Evolutionary conservation across 305 asterid genomes (phyloP), one percentile per base, ranked within the genome.

Genomic region (Fraxinus angustifolia): DNA sequence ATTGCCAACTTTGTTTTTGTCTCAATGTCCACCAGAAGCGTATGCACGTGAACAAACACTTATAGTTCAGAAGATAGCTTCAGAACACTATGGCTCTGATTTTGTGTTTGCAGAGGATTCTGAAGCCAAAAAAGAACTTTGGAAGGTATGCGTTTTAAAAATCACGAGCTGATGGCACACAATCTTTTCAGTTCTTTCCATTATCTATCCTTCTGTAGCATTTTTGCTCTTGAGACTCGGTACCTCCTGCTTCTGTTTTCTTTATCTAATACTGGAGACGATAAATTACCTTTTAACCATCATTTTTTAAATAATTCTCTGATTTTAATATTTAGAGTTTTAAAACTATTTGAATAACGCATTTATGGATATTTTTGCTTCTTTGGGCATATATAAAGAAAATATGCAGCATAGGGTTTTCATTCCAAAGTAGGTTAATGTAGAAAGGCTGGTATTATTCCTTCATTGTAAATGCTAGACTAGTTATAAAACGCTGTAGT

Each of bases 21-120:
- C 82, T 76, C 58, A 71, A 70, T 73, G 77, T 82, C 65, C 62
- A 77, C 76, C 93, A 94, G 99, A 96, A 88, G 93, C 98, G 53
- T 96, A 93, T 83, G 86, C 97, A 40, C 95, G 89, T 31, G 99
- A 96, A 86, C 99, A 96, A 85, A 89, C 97, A 19, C 90, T 83
- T 56, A 91, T 92, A 81, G 97, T 96, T 87, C 97, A 94, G 90
- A 93, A 91, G 93, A 90, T 96, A 85, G 98, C 93, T 81, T 86
- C 94, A 42, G 93, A 93, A 93, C 98, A 92, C 87, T 86, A 87
- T 75, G 97, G 99, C 80, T 75, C 99, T 11, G 97, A 92, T 87
- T 96, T 96, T 86, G 93, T 94, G 81, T 96, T 94, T 83, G 93
- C 95, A 8, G 94, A 94, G 87, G 95, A 93, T 73, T 91, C 97